Evolutionary conservation across 805 yeast species (phyloP).

Genomic region (Grigorovia jiainica): DNA sequence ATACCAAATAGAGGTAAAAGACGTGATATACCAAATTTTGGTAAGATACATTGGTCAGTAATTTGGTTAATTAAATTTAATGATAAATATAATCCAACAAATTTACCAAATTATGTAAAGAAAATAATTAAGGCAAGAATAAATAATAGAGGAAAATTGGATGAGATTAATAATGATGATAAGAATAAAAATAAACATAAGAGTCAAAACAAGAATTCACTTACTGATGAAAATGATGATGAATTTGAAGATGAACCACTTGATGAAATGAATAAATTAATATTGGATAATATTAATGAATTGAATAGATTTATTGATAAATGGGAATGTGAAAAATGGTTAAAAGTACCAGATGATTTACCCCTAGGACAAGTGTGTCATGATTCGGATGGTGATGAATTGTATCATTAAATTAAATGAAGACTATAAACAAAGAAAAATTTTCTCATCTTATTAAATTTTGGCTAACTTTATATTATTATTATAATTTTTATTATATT

Average conservation of each 20-base stretch:
- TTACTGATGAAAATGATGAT: too few relatives aligned
- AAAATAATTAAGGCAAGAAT: slow-evolving; percentile 17
- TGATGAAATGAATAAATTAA: too few relatives aligned
- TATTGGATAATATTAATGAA: background rate
- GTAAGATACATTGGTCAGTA: slow-evolving; percentile 54
- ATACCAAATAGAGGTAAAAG: slow-evolving; percentile 49
- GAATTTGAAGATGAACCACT: too few relatives aligned
- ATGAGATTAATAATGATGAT: slow-evolving; percentile 1
- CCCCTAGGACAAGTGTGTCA: too few relatives aligned
- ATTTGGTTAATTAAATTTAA: slow-evolving; percentile 44
- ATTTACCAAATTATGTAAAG: slow-evolving; percentile 33
- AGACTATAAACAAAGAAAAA: too few relatives aligned
- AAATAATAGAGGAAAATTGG: slow-evolving; percentile 1
- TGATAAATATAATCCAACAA: slow-evolving; percentile 36
- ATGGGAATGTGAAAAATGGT: slow-evolving; percentile 28
- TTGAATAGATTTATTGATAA: slow-evolving; percentile 5
- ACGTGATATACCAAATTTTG: slow-evolving; percentile 40
- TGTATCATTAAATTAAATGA: background rate
- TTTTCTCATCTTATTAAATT: too few relatives aligned
- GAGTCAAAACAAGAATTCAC: too few relatives aligned
- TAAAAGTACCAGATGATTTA: slow-evolving; percentile 31
- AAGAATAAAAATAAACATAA: too few relatives aligned
- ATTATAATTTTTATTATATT: too few relatives aligned
- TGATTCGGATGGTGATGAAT: background rate
- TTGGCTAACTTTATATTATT: too few relatives aligned